Evolutionary conservation across 257 asterid species (phyloP), one percentile per base, ranked within the genome.

Genomic region (Plectranthus barbatus): DNA sequence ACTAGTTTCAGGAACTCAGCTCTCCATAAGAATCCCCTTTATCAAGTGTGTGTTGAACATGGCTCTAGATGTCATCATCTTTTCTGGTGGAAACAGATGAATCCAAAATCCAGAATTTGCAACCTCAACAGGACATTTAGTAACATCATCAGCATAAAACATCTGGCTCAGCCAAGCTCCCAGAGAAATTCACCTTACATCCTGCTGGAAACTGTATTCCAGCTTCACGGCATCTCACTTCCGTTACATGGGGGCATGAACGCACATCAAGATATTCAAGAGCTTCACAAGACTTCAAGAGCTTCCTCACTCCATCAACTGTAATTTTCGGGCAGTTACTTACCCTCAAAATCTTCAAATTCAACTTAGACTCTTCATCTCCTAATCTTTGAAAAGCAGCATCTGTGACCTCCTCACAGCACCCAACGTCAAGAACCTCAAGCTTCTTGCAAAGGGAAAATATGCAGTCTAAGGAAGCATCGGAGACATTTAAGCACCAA

Each of bases 361-460:
- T 75, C 74, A 75, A 74, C 74, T 79, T 78, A 31, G 45, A 44
- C 60, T 67, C 70, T 34, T 75, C 85, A 20, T 55, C 72, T 49
- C 85, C 93, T 44, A 89, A 64, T 40, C 85, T 82, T 68, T 66
- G 83, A 65, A 92, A 92, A 44, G 96, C 96, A 52, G 79, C 86
- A 75, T 92, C 99, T 1, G 88, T 81, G 39, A 86, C 68, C 74
- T 85, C 87, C 78, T 92, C 99, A 62, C 99, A 92, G 77, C 93
- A 92, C 7, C 95, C 95, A 56, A 92, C 80, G 64, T 89, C 96
- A 26, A 92, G 94, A 66, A 85, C 82, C 87, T 89, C 99, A 11
- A 92, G 93, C 72, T 83, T 81, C 72, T 50, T 66, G 76, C 99
- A 92, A 21, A 77, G 65, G 41, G 24, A 68, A 52, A 92, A 64